These are phyloP conservation scores for Skeletonema tropicum DNA, from an alignment of 108 stramenopile species.

Conservation along the genomic window DNA sequence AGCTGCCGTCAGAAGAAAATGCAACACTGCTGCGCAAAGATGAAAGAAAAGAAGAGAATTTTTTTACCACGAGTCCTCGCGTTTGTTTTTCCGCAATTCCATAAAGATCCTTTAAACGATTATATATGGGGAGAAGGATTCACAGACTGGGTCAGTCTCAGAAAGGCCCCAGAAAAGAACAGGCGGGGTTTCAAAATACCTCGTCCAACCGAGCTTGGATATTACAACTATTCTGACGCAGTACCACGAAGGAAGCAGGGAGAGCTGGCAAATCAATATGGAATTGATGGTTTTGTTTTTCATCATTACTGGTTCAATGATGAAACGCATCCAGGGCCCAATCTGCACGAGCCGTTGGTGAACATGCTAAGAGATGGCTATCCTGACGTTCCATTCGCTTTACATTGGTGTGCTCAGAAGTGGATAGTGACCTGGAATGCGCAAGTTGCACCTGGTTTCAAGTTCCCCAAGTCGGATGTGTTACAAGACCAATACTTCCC, in stretches of 20 bases:
- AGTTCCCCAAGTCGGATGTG: constrained; percentile 2
- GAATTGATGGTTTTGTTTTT: constrained; percentile 69
- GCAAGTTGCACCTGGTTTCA: background rate
- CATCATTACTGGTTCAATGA: constrained; percentile 82
- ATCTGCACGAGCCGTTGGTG: constrained; percentile 50
- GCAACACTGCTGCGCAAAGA: background rate
- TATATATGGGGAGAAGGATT: constrained; percentile 62
- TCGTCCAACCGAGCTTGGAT: constrained; percentile 53
- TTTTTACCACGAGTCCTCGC: constrained; percentile 56
- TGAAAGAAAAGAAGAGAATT: constrained; percentile 8
- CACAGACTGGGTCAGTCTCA: constrained; percentile 66
- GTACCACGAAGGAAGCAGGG: constrained; percentile 50
- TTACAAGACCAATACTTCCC: constrained; percentile 65
- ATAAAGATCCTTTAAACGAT: constrained; percentile 70
- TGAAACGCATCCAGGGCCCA: constrained; percentile 48
- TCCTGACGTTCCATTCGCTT: constrained; percentile 61
- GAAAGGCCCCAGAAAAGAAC: constrained; percentile 48
- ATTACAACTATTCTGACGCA: constrained; percentile 57
- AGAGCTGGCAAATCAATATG: constrained; percentile 55
- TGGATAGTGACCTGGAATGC: constrained; percentile 70
- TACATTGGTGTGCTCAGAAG: constrained; percentile 61
- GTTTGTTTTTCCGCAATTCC: too few relatives aligned
- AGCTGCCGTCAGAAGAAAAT: background rate
- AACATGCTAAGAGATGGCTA: constrained; percentile 67
- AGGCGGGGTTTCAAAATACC: constrained; percentile 50